Conservation (phyloP, 1,284 basidiomycete species). For the Ceratobasidium sp. region DNA sequence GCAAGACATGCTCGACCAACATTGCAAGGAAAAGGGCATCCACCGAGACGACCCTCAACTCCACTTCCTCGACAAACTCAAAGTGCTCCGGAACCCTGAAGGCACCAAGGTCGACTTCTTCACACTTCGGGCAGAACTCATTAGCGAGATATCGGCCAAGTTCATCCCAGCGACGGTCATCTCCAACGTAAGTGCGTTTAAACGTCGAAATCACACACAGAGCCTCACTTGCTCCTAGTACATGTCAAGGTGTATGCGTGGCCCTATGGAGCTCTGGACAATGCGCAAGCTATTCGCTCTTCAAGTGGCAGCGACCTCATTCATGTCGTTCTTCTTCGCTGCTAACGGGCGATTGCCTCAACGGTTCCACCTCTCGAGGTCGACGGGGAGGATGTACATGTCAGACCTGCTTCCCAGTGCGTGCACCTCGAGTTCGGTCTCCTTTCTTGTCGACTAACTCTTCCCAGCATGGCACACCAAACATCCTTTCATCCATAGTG, state of each 20-base stretch:
- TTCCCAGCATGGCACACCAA: conserved; percentile 55
- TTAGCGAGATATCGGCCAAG: conserved; percentile 91
- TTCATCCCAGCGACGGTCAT: conserved; percentile 92
- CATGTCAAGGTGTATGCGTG: conserved; percentile 87
- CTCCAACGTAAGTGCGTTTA: conserved; percentile 69
- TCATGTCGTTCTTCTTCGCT: conserved; percentile 92
- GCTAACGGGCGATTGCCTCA: conserved; percentile 85
- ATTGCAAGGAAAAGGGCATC: conserved; percentile 82
- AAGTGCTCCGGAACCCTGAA: conserved; percentile 38
- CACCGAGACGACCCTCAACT: conserved; percentile 90
- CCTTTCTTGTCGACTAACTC: conserved; percentile 1
- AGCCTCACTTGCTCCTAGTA: conserved; percentile 66
- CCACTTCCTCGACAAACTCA: conserved; percentile 83
- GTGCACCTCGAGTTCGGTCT: conserved; percentile 48
- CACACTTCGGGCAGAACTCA: conserved; percentile 85
- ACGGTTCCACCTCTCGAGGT: conserved; percentile 88
- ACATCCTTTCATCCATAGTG: conserved; percentile 73
- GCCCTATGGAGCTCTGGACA: conserved; percentile 91
- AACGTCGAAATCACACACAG: neutral
- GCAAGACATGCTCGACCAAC: conserved; percentile 94
- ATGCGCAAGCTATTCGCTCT: conserved; percentile 97
- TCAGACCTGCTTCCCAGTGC: conserved; percentile 87
- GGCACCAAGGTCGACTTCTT: conserved; percentile 71
- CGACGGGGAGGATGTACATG: conserved; percentile 91
- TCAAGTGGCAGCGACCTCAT: conserved; percentile 88